Evolutionary conservation across 345 rosid genomes (phyloP), one percentile per base, ranked within the genome.

Genomic region (Populus tremula): DNA sequence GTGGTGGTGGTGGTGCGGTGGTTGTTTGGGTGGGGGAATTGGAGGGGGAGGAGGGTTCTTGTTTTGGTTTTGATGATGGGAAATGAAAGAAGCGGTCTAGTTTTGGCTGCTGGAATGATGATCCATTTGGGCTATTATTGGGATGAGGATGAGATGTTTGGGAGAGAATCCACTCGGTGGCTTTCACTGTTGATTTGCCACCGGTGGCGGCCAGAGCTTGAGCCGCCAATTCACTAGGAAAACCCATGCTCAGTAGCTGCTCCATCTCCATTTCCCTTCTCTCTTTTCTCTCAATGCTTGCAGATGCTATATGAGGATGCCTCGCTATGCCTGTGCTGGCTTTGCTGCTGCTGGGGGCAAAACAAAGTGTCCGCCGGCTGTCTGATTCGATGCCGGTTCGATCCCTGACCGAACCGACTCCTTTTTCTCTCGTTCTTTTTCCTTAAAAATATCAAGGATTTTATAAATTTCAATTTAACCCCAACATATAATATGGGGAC

Each of bases 101-200:
- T 79, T 83, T 90, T 16, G 88, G 91, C 78, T 90, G 90, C 61
- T 56, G 43, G 2, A 85, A 67, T 0, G 79, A 77, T 18, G 79
- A 77, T 18, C 70, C 81, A 69, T 67, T 66, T 33, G 70, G 39
- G 56, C 18, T 29, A 0, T 79, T 25, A 68, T 38, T 69, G 2
- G 80, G 76, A 72, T 50, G 74, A 33, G 71, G 36, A 35, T 41
- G 35, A 4, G 89, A 20, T 29, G 75, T 81, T 54, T 21, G 90
- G 45, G 87, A 76, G 73, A 88, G 90, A 73, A 90, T 86, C 91
- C 91, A 90, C n/a, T 88, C 91, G 56, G 93, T 88, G 81, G 93
- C 91, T 78, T 85, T 76, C 70, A 84, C 76, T 50, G 85, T 85
- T 71, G 91, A 90, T 33, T 82, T 83, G 45, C 93, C 93, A 10